These are phyloP conservation scores for Styphnolobium japonicum DNA, from an alignment of 306 rosid species.

Conservation along the genomic window DNA sequence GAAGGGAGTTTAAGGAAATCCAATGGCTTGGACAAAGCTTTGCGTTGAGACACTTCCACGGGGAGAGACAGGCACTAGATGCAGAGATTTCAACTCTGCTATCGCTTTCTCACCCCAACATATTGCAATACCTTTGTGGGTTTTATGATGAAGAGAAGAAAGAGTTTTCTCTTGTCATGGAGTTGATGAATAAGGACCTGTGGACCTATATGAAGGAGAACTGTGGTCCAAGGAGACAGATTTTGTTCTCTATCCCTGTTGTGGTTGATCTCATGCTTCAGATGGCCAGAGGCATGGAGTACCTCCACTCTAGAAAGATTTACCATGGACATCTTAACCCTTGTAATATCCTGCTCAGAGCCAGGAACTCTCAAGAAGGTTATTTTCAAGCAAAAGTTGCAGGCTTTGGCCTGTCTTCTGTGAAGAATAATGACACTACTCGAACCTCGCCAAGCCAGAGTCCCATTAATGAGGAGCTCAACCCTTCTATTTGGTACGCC, in stretches of 20 bases:
- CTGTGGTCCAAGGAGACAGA: constrained; percentile 66
- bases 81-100: constrained; percentile 53
- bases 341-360: constrained; percentile 49
- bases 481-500: constrained; percentile 76
- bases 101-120: constrained; percentile 75
- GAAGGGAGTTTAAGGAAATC: constrained; percentile 71
- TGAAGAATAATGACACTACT: not conserved
- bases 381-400: constrained; percentile 71
- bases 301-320: constrained; percentile 68
- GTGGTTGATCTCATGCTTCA: constrained; percentile 93
- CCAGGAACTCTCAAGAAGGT: constrained; percentile 68
- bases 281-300: constrained; percentile 85
- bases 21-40: constrained; percentile 89
- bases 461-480: constrained; percentile 12
- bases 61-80: constrained; percentile 41
- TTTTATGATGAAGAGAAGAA: constrained; percentile 72
- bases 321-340: constrained; percentile 87
- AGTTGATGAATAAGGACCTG: constrained; percentile 74
- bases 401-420: constrained; percentile 60
- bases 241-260: constrained; percentile 67
- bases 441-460: constrained; percentile 36
- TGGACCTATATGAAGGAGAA: constrained; percentile 71
- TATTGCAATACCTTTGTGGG: constrained; percentile 67
- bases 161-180: constrained; percentile 72
- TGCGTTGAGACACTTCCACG: constrained; percentile 63